Conservation (phyloP, 2,329 filamentous ascomycete genomes). For the Thermothelomyces thermophilus region DNA sequence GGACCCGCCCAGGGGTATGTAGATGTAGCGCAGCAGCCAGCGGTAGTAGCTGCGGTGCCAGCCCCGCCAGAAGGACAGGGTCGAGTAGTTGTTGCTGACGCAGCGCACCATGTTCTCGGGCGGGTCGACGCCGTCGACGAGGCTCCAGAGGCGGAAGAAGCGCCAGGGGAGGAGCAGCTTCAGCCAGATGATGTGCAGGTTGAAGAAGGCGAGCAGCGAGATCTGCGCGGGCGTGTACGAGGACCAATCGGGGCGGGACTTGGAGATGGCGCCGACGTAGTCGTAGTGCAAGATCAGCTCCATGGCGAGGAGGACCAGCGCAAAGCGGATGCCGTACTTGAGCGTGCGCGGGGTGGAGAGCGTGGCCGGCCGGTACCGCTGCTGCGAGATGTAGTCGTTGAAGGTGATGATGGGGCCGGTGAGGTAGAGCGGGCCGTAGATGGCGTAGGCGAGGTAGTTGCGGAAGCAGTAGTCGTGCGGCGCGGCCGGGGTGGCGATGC, state of each 20-base stretch:
- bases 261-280: constrained; percentile 89
- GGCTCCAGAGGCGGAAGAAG: constrained; percentile 95
- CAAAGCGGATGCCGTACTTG: constrained; percentile 77
- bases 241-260: constrained; percentile 71
- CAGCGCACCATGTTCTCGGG: constrained; percentile 98
- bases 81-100: constrained; percentile 89
- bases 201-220: constrained; percentile 87
- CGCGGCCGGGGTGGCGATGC: constrained; percentile 68
- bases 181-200: constrained; percentile 95
- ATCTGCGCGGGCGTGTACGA: constrained; percentile 83
- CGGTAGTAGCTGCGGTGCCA: constrained; percentile 97
- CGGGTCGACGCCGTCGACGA: constrained; percentile 85
- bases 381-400: constrained; percentile 93
- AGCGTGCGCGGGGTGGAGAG: constrained; percentile 65
- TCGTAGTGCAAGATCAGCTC: constrained; percentile 86
- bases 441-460: constrained; percentile 81
- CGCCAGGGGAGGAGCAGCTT: constrained; percentile 96
- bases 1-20: constrained; percentile 78
- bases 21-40: constrained; percentile 91
- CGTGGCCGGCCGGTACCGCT: constrained; percentile 64
- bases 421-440: constrained; percentile 91
- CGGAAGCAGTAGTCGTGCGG: constrained; percentile 67
- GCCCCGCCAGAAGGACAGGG: constrained; percentile 85
- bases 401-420: constrained; percentile 92
- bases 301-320: constrained; percentile 76